A percentile compares a stretch with the other conserved stretches of the same genome.
Evolutionary conservation across 2,329 filamentous ascomycete genomes (phyloP).

Genomic region (Fusarium sublunatum): DNA sequence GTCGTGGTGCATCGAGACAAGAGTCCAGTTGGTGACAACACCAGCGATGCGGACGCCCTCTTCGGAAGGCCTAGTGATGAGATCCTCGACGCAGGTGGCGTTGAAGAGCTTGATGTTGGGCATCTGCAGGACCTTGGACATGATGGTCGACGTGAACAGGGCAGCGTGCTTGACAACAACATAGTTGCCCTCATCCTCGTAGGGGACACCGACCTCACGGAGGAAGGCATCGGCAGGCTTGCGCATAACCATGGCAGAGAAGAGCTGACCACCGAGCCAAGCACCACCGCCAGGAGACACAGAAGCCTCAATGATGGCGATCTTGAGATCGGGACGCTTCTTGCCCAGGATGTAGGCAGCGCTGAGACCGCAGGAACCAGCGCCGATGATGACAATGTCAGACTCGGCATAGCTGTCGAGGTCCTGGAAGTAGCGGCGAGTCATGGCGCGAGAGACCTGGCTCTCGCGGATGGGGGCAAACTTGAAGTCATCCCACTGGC

Average conservation of each 20-base stretch:
- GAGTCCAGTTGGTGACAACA: constrained; percentile 96
- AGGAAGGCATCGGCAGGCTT: constrained; percentile 91
- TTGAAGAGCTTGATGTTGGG: constrained; percentile 98
- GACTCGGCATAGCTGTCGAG: constrained; percentile 90
- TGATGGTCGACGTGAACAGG: constrained; percentile 87
- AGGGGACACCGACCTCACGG: constrained; percentile 82
- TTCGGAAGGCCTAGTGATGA: constrained; percentile 79
- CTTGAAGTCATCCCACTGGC: constrained; percentile 83
- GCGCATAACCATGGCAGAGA: constrained; percentile 95
- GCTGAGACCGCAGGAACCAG: constrained; percentile 87
- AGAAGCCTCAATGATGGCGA: constrained; percentile 88
- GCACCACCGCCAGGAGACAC: constrained; percentile 90
- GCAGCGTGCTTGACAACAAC: constrained; percentile 96
- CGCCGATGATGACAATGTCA: constrained; percentile 93
- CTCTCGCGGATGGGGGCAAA: constrained; percentile 91
- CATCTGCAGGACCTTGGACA: constrained; percentile 84
- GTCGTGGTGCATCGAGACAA: constrained; percentile 87
- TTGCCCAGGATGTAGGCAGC: constrained; percentile 87
- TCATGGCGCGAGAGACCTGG: constrained; percentile 94
- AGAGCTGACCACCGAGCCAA: constrained; percentile 94
- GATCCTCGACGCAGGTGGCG: constrained; percentile 89
- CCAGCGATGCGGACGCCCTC: constrained; percentile 78
- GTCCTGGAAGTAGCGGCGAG: constrained; percentile 90
- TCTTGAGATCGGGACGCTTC: constrained; percentile 88
- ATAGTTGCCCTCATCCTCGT: constrained; percentile 87